Conservation (phyloP, 23 red algal genomes). For the Gracilariopsis chorda region DNA sequence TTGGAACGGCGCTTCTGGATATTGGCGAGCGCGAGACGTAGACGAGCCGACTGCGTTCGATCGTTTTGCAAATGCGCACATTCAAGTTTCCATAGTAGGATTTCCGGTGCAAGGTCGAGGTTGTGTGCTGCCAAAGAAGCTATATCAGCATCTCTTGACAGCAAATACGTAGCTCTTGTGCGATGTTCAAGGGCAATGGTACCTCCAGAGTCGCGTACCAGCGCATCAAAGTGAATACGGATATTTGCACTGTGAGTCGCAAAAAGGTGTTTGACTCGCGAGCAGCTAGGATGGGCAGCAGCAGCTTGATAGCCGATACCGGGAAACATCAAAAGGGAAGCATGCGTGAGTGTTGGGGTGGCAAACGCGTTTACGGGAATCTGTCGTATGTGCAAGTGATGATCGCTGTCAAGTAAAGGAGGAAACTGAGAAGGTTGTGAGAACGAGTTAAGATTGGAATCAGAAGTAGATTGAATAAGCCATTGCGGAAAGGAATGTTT, state of each 20-base stretch:
- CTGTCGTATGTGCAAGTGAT: conserved; percentile 1
- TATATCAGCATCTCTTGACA: conserved; percentile 44
- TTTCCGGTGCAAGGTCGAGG: conserved; percentile 19
- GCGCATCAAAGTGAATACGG: conserved; percentile 54
- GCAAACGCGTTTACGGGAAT: conserved; percentile 34
- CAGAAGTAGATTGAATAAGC: background rate
- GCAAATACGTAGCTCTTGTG: conserved; percentile 28
- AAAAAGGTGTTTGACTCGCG: conserved; percentile 51
- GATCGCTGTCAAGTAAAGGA: conserved; percentile 15
- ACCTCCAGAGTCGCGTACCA: conserved; percentile 47
- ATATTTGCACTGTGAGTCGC: conserved; percentile 19
- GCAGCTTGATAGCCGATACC: conserved; percentile 47
- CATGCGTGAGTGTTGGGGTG: conserved; percentile 31
- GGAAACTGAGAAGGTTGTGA: background rate
- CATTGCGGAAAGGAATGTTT: conserved; percentile 35
- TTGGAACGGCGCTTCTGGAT: conserved; percentile 30
- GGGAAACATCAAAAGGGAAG: conserved; percentile 48
- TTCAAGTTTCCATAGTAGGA: conserved; percentile 53
- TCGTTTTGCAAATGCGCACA: conserved; percentile 22
- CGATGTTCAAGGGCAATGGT: conserved; percentile 46
- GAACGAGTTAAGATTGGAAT: background rate
- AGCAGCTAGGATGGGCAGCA: conserved; percentile 37
- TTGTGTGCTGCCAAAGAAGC: conserved; percentile 1
- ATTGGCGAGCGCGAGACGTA: conserved; percentile 30
- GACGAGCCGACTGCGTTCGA: conserved; percentile 5